Evolutionary conservation across 2,329 filamentous ascomycete genomes (phyloP).

Genomic region (Xylariaceae sp.): DNA sequence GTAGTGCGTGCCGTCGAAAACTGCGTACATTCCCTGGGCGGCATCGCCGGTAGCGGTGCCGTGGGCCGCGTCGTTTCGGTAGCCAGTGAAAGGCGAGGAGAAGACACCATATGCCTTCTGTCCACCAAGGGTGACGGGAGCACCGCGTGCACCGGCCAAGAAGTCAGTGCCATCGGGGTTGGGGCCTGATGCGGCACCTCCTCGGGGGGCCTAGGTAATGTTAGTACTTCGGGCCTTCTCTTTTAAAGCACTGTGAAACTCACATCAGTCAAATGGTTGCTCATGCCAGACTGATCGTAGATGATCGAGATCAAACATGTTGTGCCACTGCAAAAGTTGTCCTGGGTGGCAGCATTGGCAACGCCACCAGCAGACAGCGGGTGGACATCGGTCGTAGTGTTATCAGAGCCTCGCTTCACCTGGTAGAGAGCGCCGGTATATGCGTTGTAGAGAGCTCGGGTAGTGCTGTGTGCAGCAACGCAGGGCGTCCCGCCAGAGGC

Average conservation of each 20-base stretch:
- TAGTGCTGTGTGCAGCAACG: slow-evolving; percentile 61
- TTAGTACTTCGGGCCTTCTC: no score
- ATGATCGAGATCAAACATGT: slow-evolving; percentile 61
- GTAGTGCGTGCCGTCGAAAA: slow-evolving; percentile 57
- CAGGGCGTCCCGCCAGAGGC: slow-evolving; percentile 53
- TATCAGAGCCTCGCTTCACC: slow-evolving; percentile 51
- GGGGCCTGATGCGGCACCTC: slow-evolving; percentile 49
- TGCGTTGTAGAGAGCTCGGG: slow-evolving; percentile 54
- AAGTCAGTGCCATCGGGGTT: slow-evolving; percentile 55
- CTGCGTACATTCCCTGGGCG: slow-evolving; percentile 56
- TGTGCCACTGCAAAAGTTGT: slow-evolving; percentile 54
- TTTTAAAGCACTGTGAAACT: no score
- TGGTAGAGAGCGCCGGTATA: slow-evolving; percentile 55
- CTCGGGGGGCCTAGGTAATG: slow-evolving; percentile 56
- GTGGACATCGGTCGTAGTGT: slow-evolving; percentile 42
- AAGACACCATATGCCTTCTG: slow-evolving; percentile 62
- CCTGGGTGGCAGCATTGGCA: slow-evolving; percentile 56
- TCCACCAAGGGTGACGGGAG: slow-evolving; percentile 56
- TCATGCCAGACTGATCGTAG: slow-evolving; percentile 60
- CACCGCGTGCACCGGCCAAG: slow-evolving; percentile 53
- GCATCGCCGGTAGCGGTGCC: slow-evolving; percentile 52
- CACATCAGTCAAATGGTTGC: slow-evolving; percentile 62
- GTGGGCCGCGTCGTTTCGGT: slow-evolving; percentile 52
- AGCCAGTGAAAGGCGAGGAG: slow-evolving; percentile 56
- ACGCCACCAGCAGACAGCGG: slow-evolving; percentile 56